Conservation (phyloP, 176 grass and related monocot genomes). For the Carex myosuroides region DNA sequence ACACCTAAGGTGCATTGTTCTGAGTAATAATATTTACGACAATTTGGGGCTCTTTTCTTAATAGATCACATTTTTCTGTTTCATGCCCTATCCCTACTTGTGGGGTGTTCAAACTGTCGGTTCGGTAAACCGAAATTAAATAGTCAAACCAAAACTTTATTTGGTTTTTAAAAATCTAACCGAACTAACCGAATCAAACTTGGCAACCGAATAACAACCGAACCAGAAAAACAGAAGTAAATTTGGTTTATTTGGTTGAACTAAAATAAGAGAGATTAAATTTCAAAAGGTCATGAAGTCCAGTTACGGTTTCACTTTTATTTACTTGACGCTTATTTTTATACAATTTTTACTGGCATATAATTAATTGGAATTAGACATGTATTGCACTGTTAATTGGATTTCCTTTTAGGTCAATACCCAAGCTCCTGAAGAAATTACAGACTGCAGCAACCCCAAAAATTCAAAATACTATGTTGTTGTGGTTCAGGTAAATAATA, state of each 20-base stretch:
- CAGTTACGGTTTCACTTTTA: not conserved
- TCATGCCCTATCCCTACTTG: not conserved
- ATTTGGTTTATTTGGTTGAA: too few species aligned
- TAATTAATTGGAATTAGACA: not conserved
- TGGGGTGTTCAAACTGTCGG: too few species aligned
- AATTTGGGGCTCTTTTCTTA: not conserved
- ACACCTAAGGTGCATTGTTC: not conserved
- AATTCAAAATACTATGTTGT: slow-evolving; percentile 98
- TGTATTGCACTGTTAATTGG: not conserved
- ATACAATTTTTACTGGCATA: not conserved
- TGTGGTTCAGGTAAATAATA: slow-evolving; percentile 74
- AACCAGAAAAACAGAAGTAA: too few species aligned
- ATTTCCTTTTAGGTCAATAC: slow-evolving; percentile 62
- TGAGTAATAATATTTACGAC: not conserved
- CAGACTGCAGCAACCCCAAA: slow-evolving; percentile 78
- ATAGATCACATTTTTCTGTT: not conserved
- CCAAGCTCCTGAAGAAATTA: slow-evolving; percentile 50
- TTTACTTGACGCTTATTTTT: not conserved
- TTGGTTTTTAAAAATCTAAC: too few species aligned
- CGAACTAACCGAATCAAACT: too few species aligned
- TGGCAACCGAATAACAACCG: too few species aligned
- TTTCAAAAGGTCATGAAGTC: not conserved
- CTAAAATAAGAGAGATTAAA: too few species aligned
- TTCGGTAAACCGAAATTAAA: too few species aligned
- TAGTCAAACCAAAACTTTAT: too few species aligned